Conservation (phyloP, 176 grass and related monocot species). For the Musa acuminata region DNA sequence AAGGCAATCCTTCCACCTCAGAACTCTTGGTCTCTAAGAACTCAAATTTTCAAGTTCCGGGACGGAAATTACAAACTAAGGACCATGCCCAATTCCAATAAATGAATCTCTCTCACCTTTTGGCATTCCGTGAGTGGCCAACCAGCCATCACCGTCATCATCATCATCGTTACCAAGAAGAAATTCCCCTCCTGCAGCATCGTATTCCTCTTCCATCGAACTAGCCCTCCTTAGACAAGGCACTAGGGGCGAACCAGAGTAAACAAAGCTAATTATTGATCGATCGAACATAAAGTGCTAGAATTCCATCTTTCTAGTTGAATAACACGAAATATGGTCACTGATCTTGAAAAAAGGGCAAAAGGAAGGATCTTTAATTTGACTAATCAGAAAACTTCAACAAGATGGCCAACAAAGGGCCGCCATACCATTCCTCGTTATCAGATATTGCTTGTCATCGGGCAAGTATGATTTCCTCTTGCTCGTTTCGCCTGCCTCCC, state of each 20-base stretch:
- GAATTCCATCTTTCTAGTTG: not conserved
- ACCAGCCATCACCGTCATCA: conserved; percentile 63
- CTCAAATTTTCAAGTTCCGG: not conserved
- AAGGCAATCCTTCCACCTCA: conserved; percentile 79
- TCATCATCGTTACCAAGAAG: conserved; percentile 53
- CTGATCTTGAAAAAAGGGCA: not conserved
- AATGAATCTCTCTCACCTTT: conserved; percentile 42
- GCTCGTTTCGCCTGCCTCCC: conserved; percentile 77
- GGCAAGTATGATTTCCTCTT: conserved; percentile 74
- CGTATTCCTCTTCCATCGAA: conserved; percentile 80
- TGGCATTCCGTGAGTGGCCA: conserved; percentile 79
- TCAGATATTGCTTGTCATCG: conserved; percentile 69
- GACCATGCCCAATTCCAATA: not conserved
- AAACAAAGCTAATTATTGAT: not conserved
- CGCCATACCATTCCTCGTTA: conserved; percentile 79
- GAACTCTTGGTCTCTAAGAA: conserved; percentile 48
- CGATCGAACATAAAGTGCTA: not conserved
- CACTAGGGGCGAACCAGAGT: conserved; percentile 22
- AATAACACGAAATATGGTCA: not conserved
- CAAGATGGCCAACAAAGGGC: not conserved
- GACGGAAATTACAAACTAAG: conserved; percentile 1
- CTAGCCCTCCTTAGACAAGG: conserved; percentile 74
- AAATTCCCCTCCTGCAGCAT: conserved; percentile 60
- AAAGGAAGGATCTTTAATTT: not conserved
- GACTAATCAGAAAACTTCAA: not conserved